These are phyloP conservation scores for Flaveria robusta DNA, from an alignment of 129 eudicot genomes.

Conservation along the genomic window DNA sequence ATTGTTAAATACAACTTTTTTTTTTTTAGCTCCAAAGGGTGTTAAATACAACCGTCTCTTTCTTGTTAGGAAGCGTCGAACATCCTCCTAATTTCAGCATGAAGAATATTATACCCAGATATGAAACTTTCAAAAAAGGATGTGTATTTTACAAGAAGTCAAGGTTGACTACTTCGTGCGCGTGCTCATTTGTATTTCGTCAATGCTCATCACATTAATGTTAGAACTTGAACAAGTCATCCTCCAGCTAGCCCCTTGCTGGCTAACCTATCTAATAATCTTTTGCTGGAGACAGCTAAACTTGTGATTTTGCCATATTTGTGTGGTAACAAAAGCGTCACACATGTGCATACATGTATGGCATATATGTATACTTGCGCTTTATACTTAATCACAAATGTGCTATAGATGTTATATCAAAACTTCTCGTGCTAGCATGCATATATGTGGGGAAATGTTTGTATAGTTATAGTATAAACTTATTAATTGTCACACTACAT, in stretches of 20 bases:
- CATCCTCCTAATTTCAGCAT: constrained; percentile 20
- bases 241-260: constrained; percentile 38
- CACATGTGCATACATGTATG: background rate
- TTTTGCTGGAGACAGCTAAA: background rate
- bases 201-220: constrained; percentile 22
- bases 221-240: constrained; percentile 36
- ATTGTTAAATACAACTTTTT: constrained; percentile 12
- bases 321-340: background rate
- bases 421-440: background rate
- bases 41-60: constrained; percentile 29
- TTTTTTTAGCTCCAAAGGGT: constrained; percentile 34
- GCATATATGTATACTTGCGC: too few relatives aligned
- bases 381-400: too few relatives aligned
- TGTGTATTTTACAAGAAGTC: constrained; percentile 13
- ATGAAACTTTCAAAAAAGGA: constrained; percentile 17
- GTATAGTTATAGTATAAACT: constrained; percentile 12
- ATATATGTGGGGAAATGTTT: background rate
- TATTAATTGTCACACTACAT: constrained; percentile 2
- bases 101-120: constrained; percentile 24
- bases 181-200: constrained; percentile 38
- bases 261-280: constrained; percentile 30
- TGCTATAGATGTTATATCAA: background rate
- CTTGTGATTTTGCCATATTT: background rate
- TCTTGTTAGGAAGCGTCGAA: constrained; percentile 31
- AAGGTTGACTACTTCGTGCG: constrained; percentile 36